Percentiles rank a stretch among this genome's conserved stretches.
These are phyloP conservation scores for Linnemannia hyalina DNA, from an alignment of 192 early-diverging fungal species.

Conservation along the genomic window DNA sequence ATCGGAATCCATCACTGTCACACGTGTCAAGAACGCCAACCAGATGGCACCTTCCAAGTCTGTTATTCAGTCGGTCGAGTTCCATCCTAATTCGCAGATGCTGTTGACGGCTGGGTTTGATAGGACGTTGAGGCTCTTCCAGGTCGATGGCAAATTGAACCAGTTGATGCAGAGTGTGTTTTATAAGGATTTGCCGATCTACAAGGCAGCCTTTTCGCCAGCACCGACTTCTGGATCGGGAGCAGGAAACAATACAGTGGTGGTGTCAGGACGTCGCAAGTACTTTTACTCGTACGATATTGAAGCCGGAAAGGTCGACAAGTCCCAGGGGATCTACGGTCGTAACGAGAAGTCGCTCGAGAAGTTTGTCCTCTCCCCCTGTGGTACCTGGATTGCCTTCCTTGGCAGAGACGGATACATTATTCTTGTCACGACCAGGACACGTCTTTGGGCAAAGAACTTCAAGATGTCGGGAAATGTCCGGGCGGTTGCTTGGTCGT, in stretches of 20 bases:
- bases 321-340: slow-evolving; percentile 80
- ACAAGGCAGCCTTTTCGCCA: slow-evolving; percentile 77
- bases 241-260: slow-evolving; percentile 63
- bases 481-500: slow-evolving; percentile 79
- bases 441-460: slow-evolving; percentile 91
- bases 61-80: slow-evolving; percentile 77
- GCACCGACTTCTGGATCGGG: slow-evolving; percentile 65
- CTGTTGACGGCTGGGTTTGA: slow-evolving; percentile 92
- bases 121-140: slow-evolving; percentile 90
- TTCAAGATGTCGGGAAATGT: slow-evolving; percentile 93
- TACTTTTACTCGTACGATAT: slow-evolving; percentile 91
- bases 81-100: slow-evolving; percentile 93
- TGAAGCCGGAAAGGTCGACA: slow-evolving; percentile 78
- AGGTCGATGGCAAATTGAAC: slow-evolving; percentile 92
- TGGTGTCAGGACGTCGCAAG: slow-evolving; percentile 83
- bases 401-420: slow-evolving; percentile 86
- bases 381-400: slow-evolving; percentile 83
- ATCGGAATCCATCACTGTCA: slow-evolving; percentile 70
- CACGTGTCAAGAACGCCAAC: slow-evolving; percentile 85
- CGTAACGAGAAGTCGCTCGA: slow-evolving; percentile 81
- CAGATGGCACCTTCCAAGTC: slow-evolving; percentile 74
- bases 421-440: slow-evolving; percentile 78
- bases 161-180: slow-evolving; percentile 91
- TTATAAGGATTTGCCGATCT: slow-evolving; percentile 91
- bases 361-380: slow-evolving; percentile 75